Evolutionary conservation across 805 yeast species (phyloP).

Genomic region (Candida stauntonica): DNA sequence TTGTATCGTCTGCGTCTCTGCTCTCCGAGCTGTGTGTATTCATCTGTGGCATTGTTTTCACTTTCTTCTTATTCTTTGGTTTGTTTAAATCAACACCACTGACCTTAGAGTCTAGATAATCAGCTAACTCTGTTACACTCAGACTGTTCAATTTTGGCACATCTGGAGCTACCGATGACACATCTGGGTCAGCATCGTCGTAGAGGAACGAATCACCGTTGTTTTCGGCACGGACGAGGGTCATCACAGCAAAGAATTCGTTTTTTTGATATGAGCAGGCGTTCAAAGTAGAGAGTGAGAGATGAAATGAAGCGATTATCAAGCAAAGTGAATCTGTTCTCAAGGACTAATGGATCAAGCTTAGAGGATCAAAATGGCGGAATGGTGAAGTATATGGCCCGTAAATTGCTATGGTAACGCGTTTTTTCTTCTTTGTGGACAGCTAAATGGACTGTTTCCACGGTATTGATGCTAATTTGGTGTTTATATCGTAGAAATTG

Average conservation of each 20-base stretch:
- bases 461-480: too few relatives aligned
- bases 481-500: too few relatives aligned
- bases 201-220: conserved; percentile 10
- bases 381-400: too few relatives aligned
- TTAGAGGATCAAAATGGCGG: too few relatives aligned
- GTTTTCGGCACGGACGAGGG: conserved; percentile 5
- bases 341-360: too few relatives aligned
- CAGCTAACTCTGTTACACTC: conserved; percentile 15
- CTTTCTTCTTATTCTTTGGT: background rate
- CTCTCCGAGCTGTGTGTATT: background rate
- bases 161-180: conserved; percentile 5
- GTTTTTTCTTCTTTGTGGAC: too few relatives aligned
- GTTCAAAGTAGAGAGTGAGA: background rate
- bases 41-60: background rate
- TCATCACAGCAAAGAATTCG: background rate
- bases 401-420: too few relatives aligned
- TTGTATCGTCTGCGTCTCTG: background rate
- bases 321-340: too few relatives aligned
- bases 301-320: background rate
- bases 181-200: conserved; percentile 7
- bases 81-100: background rate
- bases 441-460: too few relatives aligned
- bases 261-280: background rate
- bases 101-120: conserved; percentile 14
- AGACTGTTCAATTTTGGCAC: conserved; percentile 14